Evolutionary conservation across 2,329 filamentous ascomycete genomes (phyloP).

Genomic region (Tolypocladium amazonense): DNA sequence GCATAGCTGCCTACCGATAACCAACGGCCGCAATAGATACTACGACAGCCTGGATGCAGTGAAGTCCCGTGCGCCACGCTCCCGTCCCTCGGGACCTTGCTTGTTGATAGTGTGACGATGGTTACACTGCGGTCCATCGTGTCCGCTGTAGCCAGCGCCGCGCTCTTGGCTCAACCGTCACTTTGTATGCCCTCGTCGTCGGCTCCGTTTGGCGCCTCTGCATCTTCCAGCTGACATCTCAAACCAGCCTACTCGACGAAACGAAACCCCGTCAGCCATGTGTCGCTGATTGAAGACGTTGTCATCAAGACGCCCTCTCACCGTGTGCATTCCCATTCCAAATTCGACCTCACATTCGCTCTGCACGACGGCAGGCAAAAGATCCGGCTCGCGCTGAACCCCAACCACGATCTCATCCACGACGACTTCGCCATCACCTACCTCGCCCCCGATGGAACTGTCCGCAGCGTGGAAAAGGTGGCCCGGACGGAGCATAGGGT

Average conservation of each 20-base stretch:
- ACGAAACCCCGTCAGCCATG: conserved; percentile 65
- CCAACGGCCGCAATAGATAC: background rate
- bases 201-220: background rate
- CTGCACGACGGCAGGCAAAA: conserved; percentile 56
- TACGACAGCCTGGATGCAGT: conserved; percentile 1
- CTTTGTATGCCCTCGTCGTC: conserved; percentile 11
- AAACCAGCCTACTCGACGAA: conserved; percentile 55
- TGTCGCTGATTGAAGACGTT: conserved; percentile 64
- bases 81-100: conserved; percentile 2
- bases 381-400: conserved; percentile 72
- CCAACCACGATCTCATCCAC: conserved; percentile 82
- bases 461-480: conserved; percentile 57
- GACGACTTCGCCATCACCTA: conserved; percentile 66
- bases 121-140: conserved; percentile 12
- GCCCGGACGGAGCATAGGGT: conserved; percentile 67
- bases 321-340: conserved; percentile 67
- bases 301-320: conserved; percentile 70
- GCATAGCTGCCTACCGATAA: too few species aligned
- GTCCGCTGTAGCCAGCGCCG: conserved; percentile 12
- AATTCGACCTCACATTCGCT: conserved; percentile 77
- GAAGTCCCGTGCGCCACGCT: background rate
- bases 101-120: conserved; percentile 10
- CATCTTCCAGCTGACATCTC: conserved; percentile 10
- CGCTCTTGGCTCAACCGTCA: conserved; percentile 10
- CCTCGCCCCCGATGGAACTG: conserved; percentile 58